Evolutionary conservation across 306 rosid species (phyloP).

Genomic region (Rosa multiflora): DNA sequence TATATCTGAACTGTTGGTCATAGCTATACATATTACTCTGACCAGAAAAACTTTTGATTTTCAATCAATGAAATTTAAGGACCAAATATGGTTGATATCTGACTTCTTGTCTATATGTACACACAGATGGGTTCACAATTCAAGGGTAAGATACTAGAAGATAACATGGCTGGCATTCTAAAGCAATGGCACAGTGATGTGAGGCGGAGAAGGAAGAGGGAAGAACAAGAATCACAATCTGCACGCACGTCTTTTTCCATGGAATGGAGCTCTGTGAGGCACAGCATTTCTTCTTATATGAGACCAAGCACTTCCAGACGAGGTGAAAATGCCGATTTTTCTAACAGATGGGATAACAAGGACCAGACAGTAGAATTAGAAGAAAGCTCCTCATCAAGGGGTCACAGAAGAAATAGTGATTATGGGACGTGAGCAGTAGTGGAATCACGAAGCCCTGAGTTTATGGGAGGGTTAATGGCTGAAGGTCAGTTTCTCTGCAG

Average conservation of each 20-base stretch:
- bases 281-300: conserved; percentile 5
- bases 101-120: background rate
- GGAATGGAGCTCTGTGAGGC: conserved; percentile 36
- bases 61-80: background rate
- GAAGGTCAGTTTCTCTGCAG: background rate
- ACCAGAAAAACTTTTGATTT: background rate
- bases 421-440: background rate
- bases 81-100: background rate
- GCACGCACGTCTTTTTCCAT: conserved; percentile 18
- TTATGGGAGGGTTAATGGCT: conserved; percentile 3
- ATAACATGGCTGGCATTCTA: conserved; percentile 25
- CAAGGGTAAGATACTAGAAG: conserved; percentile 36
- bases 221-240: conserved; percentile 12
- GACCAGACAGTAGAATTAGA: conserved; percentile 14
- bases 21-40: background rate
- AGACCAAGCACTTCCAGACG: background rate
- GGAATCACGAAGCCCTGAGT: background rate
- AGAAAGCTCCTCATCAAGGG: conserved; percentile 18
- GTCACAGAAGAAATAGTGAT: conserved; percentile 1
- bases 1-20: background rate
- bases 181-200: conserved; percentile 37
- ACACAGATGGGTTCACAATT: conserved; percentile 48
- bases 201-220: conserved; percentile 35
- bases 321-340: conserved; percentile 16
- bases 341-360: conserved; percentile 3